Evolutionary conservation across 192 early-diverging fungal genomes (phyloP), one percentile per base, ranked within the genome.

Genomic region (Kappamyces sp.): DNA sequence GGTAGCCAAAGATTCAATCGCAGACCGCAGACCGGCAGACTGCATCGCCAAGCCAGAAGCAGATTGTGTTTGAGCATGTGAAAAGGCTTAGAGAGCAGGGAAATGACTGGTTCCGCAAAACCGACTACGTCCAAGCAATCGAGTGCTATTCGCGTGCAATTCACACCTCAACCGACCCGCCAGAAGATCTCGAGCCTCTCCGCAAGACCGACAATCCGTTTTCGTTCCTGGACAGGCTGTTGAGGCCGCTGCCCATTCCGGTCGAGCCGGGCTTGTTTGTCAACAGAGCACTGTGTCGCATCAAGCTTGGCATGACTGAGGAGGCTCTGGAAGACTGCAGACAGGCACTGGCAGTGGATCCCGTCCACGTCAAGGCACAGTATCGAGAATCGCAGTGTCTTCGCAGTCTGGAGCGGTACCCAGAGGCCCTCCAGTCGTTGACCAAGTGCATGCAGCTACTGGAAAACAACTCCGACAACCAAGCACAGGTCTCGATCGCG

Each of bases 301-400:
- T 57, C 55, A 57, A 40, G 33, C 33, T 57, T 23, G 38, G 38
- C 7, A 35, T 44, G 23, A 44, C 1, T 15, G 38, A 57, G 47
- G 36, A 57, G 12, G 42, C 55, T n/a, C 23, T 57, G 12, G 12
- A 7, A 35, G 55, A 57, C 34, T 57, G 55, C n/a, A 5, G 23
- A 42, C 41, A 57, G 36, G 31, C 32, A 6, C 4, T 57, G 3
- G 6, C 55, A 6, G 12, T 42, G 9, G 38, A 57, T 41, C 55
- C 55, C 6, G 1, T 10, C 2, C 31, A 40, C 31, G 36, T 57
- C 4, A 57, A 57, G 33, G 31, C 55, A 41, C 7, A 31, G 5
- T 57, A 57, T 40, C 36, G 55, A 6, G 5, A 57, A 57, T 57
- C 55, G 13, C 55, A 57, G 33, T 57, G 55, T 57, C 8, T 32